Evolutionary conservation across 805 yeast genomes (phyloP).

Genomic region (Brettanomyces anomalus): DNA sequence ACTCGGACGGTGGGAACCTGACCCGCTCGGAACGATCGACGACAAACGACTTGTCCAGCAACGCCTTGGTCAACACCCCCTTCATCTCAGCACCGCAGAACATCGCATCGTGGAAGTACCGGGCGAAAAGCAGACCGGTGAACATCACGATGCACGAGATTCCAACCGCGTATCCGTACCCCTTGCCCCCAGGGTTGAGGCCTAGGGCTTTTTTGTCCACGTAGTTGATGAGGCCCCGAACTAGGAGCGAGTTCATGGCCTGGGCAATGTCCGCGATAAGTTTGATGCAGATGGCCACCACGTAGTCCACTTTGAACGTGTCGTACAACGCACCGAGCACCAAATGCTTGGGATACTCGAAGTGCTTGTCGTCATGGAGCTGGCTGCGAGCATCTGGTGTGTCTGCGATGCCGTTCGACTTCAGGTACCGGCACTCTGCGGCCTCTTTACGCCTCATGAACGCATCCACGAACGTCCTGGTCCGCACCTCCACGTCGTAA

Average conservation of each 20-base stretch:
- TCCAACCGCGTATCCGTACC: constrained; percentile 73
- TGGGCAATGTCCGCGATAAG: constrained; percentile 36
- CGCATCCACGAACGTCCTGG: constrained; percentile 26
- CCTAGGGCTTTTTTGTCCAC: constrained; percentile 45
- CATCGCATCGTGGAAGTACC: constrained; percentile 53
- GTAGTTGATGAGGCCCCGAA: constrained; percentile 54
- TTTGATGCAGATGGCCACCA: constrained; percentile 32
- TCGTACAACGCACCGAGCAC: constrained; percentile 38
- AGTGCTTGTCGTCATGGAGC: constrained; percentile 28
- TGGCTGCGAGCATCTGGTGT: constrained; percentile 27
- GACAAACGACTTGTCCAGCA: constrained; percentile 58
- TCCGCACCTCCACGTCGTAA: constrained; percentile 32
- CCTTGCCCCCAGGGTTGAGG: constrained; percentile 38
- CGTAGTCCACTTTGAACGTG: constrained; percentile 40
- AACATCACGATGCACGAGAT: constrained; percentile 45
- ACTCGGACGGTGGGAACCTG: constrained; percentile 55
- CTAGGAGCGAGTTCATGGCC: constrained; percentile 58
- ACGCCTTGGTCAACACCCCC: constrained; percentile 60
- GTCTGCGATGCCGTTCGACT: constrained; percentile 23
- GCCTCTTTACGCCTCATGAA: constrained; percentile 24
- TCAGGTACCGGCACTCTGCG: constrained; percentile 24
- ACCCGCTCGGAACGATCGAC: constrained; percentile 50
- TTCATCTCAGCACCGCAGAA: constrained; percentile 63
- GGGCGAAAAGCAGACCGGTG: constrained; percentile 44
- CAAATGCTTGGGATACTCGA: constrained; percentile 33